phyloP scores from a whole-genome alignment of 106 monocot genomes.

The Dioscorea zingiberensis region DNA sequence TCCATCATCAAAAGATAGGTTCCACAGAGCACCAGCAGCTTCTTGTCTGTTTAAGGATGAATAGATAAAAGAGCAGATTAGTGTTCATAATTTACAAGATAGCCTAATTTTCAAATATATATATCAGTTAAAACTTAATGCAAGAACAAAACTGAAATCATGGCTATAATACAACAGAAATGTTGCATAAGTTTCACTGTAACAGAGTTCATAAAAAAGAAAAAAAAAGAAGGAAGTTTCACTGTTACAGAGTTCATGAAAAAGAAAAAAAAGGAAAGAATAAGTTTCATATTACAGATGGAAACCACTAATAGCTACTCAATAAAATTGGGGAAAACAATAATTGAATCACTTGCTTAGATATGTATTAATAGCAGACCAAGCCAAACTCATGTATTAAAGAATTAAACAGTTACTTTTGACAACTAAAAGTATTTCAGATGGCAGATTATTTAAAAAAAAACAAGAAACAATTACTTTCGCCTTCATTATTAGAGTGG shows the following conservation, averaged over 20 bases:
- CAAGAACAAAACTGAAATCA: not conserved
- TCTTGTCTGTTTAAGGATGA: conserved; percentile 59
- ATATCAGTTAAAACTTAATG: not conserved
- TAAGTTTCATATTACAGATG: too few relatives aligned
- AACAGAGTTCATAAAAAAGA: too few relatives aligned
- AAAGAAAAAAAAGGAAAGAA: too few relatives aligned
- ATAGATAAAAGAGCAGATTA: not conserved
- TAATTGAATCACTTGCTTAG: too few relatives aligned
- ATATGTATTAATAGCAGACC: too few relatives aligned
- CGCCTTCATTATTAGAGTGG: conserved; percentile 90
- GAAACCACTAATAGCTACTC: too few relatives aligned
- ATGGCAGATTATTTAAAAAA: not conserved
- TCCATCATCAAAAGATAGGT: conserved; percentile 98
- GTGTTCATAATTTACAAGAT: not conserved
- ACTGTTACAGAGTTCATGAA: too few relatives aligned
- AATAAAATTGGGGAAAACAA: too few relatives aligned
- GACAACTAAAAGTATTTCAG: not conserved
- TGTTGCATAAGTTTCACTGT: not conserved
- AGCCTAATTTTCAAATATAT: not conserved
- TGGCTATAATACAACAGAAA: not conserved
- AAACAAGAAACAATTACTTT: conserved; percentile 76
- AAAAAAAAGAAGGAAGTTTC: too few relatives aligned
- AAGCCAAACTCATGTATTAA: too few relatives aligned
- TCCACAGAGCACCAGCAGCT: conserved; percentile 98
- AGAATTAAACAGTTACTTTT: not conserved